A percentile compares a stretch with the other conserved stretches of the same genome.
These are phyloP conservation scores for Lentinula detonsa DNA, from an alignment of 768 basidiomycete species.

Conservation along the genomic window DNA sequence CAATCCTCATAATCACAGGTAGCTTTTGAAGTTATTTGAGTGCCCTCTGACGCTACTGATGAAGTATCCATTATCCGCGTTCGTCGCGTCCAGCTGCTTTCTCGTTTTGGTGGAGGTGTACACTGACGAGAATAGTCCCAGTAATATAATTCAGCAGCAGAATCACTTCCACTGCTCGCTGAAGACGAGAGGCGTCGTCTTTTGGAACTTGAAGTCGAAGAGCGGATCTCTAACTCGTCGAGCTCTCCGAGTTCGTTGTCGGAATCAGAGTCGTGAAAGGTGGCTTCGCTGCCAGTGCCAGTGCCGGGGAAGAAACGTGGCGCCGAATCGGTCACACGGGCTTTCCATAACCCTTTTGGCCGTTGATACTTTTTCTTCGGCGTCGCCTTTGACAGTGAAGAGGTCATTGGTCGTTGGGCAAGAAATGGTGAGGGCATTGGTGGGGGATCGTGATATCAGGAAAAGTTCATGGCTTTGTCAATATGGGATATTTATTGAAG, in stretches of 20 bases:
- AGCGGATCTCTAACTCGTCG: slow-evolving; percentile 7
- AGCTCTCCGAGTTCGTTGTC: slow-evolving; percentile 15
- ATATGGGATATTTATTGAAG: slow-evolving; percentile 6
- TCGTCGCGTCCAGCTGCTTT: slow-evolving; percentile 24
- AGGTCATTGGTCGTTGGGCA: neutral
- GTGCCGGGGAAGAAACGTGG: slow-evolving; percentile 15
- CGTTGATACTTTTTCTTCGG: slow-evolving; percentile 9
- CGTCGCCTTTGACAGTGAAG: neutral
- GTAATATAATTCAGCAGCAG: slow-evolving; percentile 16
- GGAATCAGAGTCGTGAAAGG: slow-evolving; percentile 15
- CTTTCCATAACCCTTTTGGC: slow-evolving; percentile 41
- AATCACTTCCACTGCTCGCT: neutral
- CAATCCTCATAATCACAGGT: slow-evolving; percentile 47
- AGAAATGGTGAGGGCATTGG: slow-evolving; percentile 1
- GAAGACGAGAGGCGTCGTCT: slow-evolving; percentile 1
- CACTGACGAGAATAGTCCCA: slow-evolving; percentile 31
- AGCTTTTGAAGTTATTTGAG: slow-evolving; percentile 10
- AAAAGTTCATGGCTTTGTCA: slow-evolving; percentile 2
- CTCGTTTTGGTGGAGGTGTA: slow-evolving; percentile 18
- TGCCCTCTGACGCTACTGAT: slow-evolving; percentile 23
- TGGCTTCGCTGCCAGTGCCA: slow-evolving; percentile 7
- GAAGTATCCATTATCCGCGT: slow-evolving; percentile 36
- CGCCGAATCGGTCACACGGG: slow-evolving; percentile 25
- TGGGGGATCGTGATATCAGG: neutral
- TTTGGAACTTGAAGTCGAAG: neutral